A percentile compares a stretch with the other conserved stretches of the same genome.
These are phyloP conservation scores for Cladobotryum protrusum DNA, from an alignment of 2,329 filamentous ascomycete genomes.

Conservation along the genomic window DNA sequence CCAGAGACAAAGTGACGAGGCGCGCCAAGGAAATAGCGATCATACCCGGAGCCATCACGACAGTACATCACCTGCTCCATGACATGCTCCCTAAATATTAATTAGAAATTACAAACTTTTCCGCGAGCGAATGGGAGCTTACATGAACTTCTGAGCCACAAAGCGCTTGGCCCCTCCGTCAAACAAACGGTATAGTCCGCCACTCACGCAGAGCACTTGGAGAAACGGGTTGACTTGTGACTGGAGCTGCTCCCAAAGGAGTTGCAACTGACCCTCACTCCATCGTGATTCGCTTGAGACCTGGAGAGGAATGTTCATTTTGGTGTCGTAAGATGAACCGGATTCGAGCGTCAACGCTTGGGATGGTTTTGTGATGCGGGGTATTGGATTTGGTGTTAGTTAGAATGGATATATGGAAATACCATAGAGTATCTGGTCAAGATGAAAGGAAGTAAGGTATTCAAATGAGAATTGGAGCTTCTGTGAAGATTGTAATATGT, in stretches of 20 bases:
- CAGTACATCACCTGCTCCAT: slow-evolving; percentile 20
- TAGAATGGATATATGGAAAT: too few relatives aligned
- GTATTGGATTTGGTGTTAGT: too few relatives aligned
- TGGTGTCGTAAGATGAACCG: too few relatives aligned
- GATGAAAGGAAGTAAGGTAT: too few relatives aligned
- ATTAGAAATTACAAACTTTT: too few relatives aligned
- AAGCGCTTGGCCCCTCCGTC: slow-evolving; percentile 16
- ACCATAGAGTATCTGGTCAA: too few relatives aligned
- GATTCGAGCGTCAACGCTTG: too few relatives aligned
- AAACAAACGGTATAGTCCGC: slow-evolving; percentile 14
- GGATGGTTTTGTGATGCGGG: too few relatives aligned
- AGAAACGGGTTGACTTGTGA: slow-evolving; percentile 13
- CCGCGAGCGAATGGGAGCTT: slow-evolving; percentile 8
- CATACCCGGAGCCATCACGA: slow-evolving; percentile 19
- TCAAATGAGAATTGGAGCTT: too few relatives aligned
- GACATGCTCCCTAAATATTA: slow-evolving; percentile 8
- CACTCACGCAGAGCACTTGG: slow-evolving; percentile 15
- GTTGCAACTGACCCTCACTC: slow-evolving; percentile 9
- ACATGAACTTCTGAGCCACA: slow-evolving; percentile 21
- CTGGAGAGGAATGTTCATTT: not conserved
- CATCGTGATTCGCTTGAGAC: slow-evolving; percentile 1
- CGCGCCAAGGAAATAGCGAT: slow-evolving; percentile 22
- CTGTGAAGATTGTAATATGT: too few relatives aligned
- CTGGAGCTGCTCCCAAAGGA: slow-evolving; percentile 16
- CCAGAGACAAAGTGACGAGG: slow-evolving; percentile 19